Conservation (phyloP, 1,284 basidiomycete genomes). For the Ustilago esculenta region DNA sequence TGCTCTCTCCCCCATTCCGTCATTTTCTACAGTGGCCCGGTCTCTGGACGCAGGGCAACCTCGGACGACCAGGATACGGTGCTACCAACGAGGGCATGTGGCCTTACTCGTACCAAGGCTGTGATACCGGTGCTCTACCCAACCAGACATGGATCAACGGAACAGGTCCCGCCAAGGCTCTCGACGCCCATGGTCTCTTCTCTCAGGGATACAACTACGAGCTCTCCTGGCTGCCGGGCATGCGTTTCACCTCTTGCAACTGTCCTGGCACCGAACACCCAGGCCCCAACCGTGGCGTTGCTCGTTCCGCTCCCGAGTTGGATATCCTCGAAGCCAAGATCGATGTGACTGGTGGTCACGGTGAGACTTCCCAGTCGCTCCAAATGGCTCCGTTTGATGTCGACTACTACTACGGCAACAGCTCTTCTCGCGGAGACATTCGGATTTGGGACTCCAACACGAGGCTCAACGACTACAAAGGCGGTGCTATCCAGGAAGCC, state of each 20-base stretch:
- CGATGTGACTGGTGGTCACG: slow-evolving; percentile 68
- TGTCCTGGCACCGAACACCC: slow-evolving; percentile 61
- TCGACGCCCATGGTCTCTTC: slow-evolving; percentile 39
- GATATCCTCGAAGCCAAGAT: slow-evolving; percentile 69
- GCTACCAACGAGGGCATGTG: slow-evolving; percentile 66
- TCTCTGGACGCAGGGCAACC: slow-evolving; percentile 62
- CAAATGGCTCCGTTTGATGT: slow-evolving; percentile 66
- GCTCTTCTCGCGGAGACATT: slow-evolving; percentile 27
- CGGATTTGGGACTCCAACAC: slow-evolving; percentile 54
- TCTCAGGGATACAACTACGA: slow-evolving; percentile 37
- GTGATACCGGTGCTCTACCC: slow-evolving; percentile 63
- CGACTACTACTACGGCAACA: slow-evolving; percentile 58
- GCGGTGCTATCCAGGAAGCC: slow-evolving; percentile 64
- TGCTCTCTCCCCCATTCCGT: neutral
- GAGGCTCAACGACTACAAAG: slow-evolving; percentile 61
- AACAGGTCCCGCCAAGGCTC: slow-evolving; percentile 50
- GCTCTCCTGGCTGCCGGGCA: slow-evolving; percentile 59
- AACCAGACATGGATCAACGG: slow-evolving; percentile 57
- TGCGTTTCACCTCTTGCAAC: slow-evolving; percentile 62
- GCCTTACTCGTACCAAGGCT: slow-evolving; percentile 68
- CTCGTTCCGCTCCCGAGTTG: slow-evolving; percentile 65
- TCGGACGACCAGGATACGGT: slow-evolving; percentile 64
- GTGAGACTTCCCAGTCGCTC: slow-evolving; percentile 61
- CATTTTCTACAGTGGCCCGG: slow-evolving; percentile 67
- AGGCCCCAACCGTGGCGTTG: slow-evolving; percentile 56